Conservation (phyloP, 2,329 filamentous ascomycete species). For the Talaromyces verruculosus region DNA sequence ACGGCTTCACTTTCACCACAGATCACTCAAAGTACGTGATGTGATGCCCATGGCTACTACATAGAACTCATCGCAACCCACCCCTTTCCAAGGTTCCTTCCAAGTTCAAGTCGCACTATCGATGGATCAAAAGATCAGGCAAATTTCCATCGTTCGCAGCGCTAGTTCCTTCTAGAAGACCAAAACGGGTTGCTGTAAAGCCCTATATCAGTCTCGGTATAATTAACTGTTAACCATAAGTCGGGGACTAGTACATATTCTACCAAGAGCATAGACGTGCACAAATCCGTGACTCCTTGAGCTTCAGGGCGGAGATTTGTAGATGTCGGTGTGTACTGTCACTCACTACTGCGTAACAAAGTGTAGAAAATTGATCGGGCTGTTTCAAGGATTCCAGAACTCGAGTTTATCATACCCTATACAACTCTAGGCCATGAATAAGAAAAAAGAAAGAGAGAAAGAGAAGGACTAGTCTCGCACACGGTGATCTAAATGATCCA, state of each 20-base stretch:
- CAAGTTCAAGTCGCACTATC: too few species aligned
- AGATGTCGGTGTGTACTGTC: neutral
- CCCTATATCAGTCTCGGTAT: neutral
- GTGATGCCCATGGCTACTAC: neutral
- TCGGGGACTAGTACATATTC: neutral
- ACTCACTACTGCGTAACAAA: too few species aligned
- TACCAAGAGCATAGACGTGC: neutral
- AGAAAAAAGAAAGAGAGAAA: neutral
- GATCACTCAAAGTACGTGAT: neutral
- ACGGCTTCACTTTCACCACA: too few species aligned
- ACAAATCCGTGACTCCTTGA: neutral
- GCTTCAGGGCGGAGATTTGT: neutral
- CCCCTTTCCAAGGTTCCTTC: too few species aligned
- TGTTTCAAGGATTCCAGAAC: too few species aligned
- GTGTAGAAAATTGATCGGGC: too few species aligned
- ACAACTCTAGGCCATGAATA: neutral
- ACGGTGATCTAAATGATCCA: neutral
- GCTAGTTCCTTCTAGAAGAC: too few species aligned
- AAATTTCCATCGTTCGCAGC: too few species aligned
- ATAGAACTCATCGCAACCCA: neutral
- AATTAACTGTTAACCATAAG: neutral
- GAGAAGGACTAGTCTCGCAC: neutral
- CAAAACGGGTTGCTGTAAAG: neutral
- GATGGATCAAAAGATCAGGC: too few species aligned
- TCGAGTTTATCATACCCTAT: too few species aligned